Conservation (phyloP, 164 flowering plant genomes). For the Pachysandra terminalis region DNA sequence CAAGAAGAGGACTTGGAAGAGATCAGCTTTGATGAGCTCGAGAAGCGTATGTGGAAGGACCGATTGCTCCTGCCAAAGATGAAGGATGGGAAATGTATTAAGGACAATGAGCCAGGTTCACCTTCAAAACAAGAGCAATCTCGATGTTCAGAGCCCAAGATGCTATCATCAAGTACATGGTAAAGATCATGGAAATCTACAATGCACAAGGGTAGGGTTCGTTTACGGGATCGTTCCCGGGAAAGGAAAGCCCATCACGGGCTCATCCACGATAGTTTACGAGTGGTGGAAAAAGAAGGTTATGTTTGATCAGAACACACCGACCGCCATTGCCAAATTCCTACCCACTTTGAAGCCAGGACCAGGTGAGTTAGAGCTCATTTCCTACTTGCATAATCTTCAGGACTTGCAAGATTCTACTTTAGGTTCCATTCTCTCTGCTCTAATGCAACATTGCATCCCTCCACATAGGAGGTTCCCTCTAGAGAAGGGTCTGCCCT, state of each 20-base stretch:
- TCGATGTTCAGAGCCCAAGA: constrained; percentile 17
- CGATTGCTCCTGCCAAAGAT: constrained; percentile 3
- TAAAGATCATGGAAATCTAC: constrained; percentile 15
- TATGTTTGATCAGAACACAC: constrained; percentile 4
- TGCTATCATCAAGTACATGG: constrained; percentile 13
- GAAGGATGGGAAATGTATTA: constrained; percentile 1
- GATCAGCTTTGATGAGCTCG: constrained; percentile 6
- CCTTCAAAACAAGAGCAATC: constrained; percentile 11
- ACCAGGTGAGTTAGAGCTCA: too few relatives aligned
- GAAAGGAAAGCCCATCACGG: constrained; percentile 11
- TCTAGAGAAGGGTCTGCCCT: too few relatives aligned
- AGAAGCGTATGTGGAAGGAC: constrained; percentile 14
- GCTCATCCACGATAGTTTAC: constrained; percentile 14
- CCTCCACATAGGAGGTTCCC: too few relatives aligned
- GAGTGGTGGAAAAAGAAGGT: constrained; percentile 19
- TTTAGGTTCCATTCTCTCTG: too few relatives aligned
- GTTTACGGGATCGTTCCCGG: constrained; percentile 16
- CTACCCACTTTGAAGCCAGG: too few relatives aligned
- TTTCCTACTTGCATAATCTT: too few relatives aligned
- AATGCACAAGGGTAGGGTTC: constrained; percentile 17
- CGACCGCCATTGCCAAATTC: constrained; percentile 6
- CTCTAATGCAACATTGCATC: too few relatives aligned
- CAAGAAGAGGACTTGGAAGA: too few relatives aligned
- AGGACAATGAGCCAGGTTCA: too few relatives aligned
- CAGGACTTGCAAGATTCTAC: too few relatives aligned